Percentiles rank a stretch among this genome's conserved stretches.
Evolutionary conservation across 129 eudicot species (phyloP).

Genomic region (Sambucus nigra): DNA sequence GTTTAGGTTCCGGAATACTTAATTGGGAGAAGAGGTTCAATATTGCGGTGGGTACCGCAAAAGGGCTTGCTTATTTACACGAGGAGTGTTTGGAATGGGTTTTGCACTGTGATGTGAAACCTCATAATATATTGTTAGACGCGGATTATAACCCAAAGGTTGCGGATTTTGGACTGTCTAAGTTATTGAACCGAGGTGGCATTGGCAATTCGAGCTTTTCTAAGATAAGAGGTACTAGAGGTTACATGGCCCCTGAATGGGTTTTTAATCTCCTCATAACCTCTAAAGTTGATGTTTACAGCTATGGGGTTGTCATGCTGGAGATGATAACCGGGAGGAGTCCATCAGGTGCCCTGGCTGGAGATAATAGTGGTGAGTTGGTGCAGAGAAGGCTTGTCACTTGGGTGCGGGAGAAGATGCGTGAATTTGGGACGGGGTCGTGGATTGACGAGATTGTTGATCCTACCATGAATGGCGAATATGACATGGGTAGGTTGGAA

Average conservation of each 20-base stretch:
- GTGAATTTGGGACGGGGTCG: not conserved
- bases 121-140: no score
- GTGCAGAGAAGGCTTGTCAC: constrained; percentile 9
- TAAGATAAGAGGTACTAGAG: constrained; percentile 49
- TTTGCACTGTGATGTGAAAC: no score
- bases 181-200: constrained; percentile 25
- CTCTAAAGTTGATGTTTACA: no score
- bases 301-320: constrained; percentile 37
- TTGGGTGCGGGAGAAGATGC: constrained; percentile 35
- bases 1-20: constrained; percentile 14
- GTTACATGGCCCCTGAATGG: no score
- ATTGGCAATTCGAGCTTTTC: constrained; percentile 27
- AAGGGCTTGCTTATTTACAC: no score
- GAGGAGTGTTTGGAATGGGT: no score
- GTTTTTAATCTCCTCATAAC: constrained; percentile 29
- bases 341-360: not conserved
- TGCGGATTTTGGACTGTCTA: no score
- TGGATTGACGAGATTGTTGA: constrained; percentile 30
- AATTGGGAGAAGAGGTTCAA: constrained; percentile 32
- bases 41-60: constrained; percentile 47
- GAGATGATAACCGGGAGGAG: constrained; percentile 40
- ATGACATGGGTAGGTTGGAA: constrained; percentile 17
- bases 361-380: constrained; percentile 9
- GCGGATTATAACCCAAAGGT: no score
- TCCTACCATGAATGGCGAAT: constrained; percentile 18